Conservation (phyloP, 208 protist species). For the Crithidia expoeki region DNA sequence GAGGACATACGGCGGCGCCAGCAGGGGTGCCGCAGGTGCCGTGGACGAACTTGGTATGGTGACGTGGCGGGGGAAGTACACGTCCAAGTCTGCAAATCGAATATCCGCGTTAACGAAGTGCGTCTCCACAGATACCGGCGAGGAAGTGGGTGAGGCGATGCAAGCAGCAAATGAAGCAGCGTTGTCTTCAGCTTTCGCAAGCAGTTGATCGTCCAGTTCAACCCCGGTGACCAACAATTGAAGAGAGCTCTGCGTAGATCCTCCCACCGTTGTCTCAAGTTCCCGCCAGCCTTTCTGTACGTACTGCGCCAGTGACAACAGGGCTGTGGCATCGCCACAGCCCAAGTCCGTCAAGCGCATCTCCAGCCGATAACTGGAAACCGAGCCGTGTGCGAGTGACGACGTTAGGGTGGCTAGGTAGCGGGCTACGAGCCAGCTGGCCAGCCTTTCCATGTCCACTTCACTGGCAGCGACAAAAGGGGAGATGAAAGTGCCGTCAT, state of each 20-base stretch:
- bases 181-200: constrained; percentile 30
- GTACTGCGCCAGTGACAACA: constrained; percentile 36
- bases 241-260: neutral
- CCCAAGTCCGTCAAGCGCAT: constrained; percentile 64
- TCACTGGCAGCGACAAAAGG: constrained; percentile 63
- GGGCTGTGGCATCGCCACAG: constrained; percentile 66
- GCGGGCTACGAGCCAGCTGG: constrained; percentile 37
- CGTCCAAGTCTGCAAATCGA: constrained; percentile 35
- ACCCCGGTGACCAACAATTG: constrained; percentile 39
- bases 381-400: neutral
- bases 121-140: constrained; percentile 26
- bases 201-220: constrained; percentile 69
- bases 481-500: constrained; percentile 76
- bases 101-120: constrained; percentile 48
- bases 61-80: constrained; percentile 32
- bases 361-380: constrained; percentile 4
- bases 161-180: constrained; percentile 1
- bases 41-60: neutral
- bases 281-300: constrained; percentile 33
- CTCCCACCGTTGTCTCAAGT: constrained; percentile 8
- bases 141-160: constrained; percentile 9
- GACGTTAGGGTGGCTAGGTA: constrained; percentile 11
- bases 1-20: constrained; percentile 37
- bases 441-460: constrained; percentile 39
- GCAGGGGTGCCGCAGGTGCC: neutral